Conservation (phyloP, 1,284 basidiomycete species). For the Austropuccinia psidii region DNA sequence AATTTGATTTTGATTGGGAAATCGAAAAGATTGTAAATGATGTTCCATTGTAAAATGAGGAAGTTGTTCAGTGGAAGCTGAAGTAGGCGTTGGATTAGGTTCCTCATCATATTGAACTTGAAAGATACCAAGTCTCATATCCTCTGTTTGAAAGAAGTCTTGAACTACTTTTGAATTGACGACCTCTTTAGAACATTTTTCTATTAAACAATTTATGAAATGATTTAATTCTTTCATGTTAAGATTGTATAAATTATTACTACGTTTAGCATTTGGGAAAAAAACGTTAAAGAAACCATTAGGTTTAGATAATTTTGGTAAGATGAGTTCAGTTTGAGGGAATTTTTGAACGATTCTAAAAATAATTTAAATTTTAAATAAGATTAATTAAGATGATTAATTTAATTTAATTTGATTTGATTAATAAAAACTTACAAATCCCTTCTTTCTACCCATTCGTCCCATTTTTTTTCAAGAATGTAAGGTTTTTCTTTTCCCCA, state of each 20-base stretch:
- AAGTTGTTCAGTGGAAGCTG: background rate
- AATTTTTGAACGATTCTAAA: background rate
- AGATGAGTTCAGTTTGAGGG: slow-evolving; percentile 12
- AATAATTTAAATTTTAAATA: background rate
- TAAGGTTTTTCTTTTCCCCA: slow-evolving; percentile 21
- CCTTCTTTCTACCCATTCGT: slow-evolving; percentile 22
- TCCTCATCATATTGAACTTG: slow-evolving; percentile 21
- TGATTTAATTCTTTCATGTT: slow-evolving; percentile 19
- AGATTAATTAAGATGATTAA: background rate
- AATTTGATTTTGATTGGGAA: background rate
- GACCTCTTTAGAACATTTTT: slow-evolving; percentile 14
- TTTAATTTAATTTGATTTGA: background rate
- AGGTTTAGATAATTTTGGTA: slow-evolving; percentile 28
- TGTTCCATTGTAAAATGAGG: too few species aligned
- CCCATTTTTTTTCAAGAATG: slow-evolving; percentile 16
- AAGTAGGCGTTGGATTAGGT: background rate
- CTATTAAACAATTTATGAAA: background rate
- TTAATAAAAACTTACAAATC: slow-evolving; percentile 2
- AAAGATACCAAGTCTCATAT: background rate
- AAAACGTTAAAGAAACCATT: slow-evolving; percentile 13
- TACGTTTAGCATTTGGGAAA: slow-evolving; percentile 17
- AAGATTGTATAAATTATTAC: background rate
- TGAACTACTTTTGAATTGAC: slow-evolving; percentile 8
- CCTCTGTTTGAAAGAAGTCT: slow-evolving; percentile 12
- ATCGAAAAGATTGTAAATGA: slow-evolving; percentile 15